Evolutionary conservation across 2,329 filamentous ascomycete genomes (phyloP).

Genomic region (Neonectria punicea): DNA sequence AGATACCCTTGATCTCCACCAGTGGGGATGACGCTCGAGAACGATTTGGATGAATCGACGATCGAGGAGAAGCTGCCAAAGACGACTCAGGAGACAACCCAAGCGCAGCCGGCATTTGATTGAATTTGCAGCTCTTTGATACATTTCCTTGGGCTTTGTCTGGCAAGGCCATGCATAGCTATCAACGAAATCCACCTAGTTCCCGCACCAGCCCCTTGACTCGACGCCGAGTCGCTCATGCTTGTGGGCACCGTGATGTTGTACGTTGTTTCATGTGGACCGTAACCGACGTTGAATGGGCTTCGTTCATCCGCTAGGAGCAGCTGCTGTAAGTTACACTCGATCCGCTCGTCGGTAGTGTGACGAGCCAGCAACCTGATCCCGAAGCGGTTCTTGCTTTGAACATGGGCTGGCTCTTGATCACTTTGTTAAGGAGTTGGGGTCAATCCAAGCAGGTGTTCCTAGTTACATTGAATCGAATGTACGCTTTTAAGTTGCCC

Average conservation of each 20-base stretch:
- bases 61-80: constrained; percentile 18
- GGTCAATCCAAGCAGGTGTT: background rate
- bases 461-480: background rate
- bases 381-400: background rate
- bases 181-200: constrained; percentile 18
- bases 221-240: background rate
- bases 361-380: background rate
- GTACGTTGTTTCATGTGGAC: background rate
- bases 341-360: background rate
- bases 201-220: constrained; percentile 8
- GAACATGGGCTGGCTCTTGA: background rate
- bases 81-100: constrained; percentile 2
- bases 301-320: background rate
- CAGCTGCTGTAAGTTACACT: background rate
- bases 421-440: background rate
- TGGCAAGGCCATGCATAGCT: constrained; percentile 23
- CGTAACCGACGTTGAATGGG: background rate
- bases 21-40: constrained; percentile 8
- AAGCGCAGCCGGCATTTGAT: constrained; percentile 10
- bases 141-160: constrained; percentile 1
- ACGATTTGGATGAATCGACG: constrained; percentile 21
- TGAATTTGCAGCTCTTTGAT: constrained; percentile 16
- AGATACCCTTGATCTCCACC: constrained; percentile 20
- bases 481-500: background rate
- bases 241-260: background rate